These are phyloP conservation scores for Saccharomyces hybrid DNA, from an alignment of 1,139 yeast genomes.

Conservation along the genomic window DNA sequence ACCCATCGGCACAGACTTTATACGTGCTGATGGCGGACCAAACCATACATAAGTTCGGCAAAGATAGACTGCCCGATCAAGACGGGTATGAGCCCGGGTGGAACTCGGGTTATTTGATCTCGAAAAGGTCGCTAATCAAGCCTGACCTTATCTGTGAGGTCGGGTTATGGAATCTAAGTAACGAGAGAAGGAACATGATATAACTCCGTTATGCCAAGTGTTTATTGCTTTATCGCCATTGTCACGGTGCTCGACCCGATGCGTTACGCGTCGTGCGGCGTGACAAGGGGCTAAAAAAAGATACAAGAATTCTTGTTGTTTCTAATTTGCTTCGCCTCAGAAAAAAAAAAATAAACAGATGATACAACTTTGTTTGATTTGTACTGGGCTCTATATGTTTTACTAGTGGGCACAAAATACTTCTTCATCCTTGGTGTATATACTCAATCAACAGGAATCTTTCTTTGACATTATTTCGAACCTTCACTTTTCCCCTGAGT, in stretches of 20 bases:
- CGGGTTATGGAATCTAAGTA: background rate
- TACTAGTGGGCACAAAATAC: background rate
- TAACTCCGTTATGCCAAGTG: background rate
- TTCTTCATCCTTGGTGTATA: background rate
- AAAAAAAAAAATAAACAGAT: background rate
- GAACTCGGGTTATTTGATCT: background rate
- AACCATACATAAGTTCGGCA: background rate
- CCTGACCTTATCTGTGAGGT: background rate
- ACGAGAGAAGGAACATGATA: background rate
- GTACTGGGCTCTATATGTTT: background rate
- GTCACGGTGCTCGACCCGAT: background rate
- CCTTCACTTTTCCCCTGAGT: background rate
- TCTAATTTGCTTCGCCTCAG: slow-evolving; percentile 1
- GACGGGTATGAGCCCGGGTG: background rate
- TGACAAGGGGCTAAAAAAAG: slow-evolving; percentile 1
- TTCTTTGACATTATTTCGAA: background rate
- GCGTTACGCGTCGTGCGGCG: slow-evolving; percentile 1
- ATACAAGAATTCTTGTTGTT: slow-evolving; percentile 1
- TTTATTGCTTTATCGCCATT: background rate
- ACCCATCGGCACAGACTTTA: background rate
- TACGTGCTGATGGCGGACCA: background rate
- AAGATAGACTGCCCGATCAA: background rate
- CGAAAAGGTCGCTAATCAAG: background rate
- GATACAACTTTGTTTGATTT: background rate
- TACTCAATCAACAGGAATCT: background rate